Conservation (phyloP, 345 rosid species). For the Raphanus sativus region DNA sequence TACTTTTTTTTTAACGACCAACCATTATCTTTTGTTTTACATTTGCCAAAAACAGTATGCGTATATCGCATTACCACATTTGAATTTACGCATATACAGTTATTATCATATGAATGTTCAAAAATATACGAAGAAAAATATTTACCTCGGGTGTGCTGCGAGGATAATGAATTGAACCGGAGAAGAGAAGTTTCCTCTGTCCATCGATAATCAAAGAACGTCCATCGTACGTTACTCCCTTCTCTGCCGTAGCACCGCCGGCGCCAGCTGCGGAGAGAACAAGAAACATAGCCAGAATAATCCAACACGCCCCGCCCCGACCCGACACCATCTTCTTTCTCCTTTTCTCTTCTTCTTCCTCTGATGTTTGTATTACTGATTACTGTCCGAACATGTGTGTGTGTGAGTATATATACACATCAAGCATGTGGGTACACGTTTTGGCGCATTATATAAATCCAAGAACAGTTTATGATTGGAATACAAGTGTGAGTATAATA, state of each 20-base stretch:
- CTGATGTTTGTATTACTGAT: slow-evolving; percentile 9
- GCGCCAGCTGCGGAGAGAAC: background rate
- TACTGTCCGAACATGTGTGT: slow-evolving; percentile 7
- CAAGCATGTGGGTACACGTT: slow-evolving; percentile 30
- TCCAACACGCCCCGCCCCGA: slow-evolving; percentile 22
- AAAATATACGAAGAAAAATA: background rate
- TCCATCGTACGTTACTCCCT: slow-evolving; percentile 46
- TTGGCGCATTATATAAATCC: slow-evolving; percentile 18
- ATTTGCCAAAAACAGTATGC: background rate
- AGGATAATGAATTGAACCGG: slow-evolving; percentile 65
- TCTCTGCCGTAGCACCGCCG: slow-evolving; percentile 35
- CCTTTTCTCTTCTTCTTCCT: background rate
- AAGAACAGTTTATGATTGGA: slow-evolving; percentile 1
- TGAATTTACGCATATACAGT: background rate
- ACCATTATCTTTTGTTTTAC: background rate
- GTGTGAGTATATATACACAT: slow-evolving; percentile 16
- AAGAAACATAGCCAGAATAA: slow-evolving; percentile 23
- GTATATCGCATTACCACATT: background rate
- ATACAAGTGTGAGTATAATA: slow-evolving; percentile 8
- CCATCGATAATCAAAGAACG: slow-evolving; percentile 56
- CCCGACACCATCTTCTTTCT: slow-evolving; percentile 20
- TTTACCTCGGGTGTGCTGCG: slow-evolving; percentile 63
- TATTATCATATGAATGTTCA: background rate
- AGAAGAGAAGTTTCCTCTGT: slow-evolving; percentile 51
- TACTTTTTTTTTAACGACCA: background rate